Percentiles rank a stretch among this genome's conserved stretches.
These are phyloP conservation scores for Symbiodinium pilosum DNA, from an alignment of 73 alveolate species.

Conservation along the genomic window DNA sequence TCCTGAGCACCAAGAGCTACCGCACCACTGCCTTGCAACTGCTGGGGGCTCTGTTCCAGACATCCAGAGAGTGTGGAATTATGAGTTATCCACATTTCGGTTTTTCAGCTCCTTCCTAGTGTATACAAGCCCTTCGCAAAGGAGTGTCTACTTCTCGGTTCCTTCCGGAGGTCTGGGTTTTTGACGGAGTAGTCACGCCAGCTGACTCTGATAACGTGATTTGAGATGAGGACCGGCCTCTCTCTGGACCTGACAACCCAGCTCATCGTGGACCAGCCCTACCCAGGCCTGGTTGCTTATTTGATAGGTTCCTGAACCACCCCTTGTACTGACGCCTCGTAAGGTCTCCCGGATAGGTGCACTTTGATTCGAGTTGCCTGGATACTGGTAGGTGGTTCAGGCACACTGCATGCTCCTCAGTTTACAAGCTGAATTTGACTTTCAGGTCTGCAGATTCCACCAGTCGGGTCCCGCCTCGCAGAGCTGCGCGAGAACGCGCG, in stretches of 20 bases:
- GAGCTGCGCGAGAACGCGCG: not conserved
- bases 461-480: not conserved
- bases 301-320: too few relatives aligned
- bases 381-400: not conserved
- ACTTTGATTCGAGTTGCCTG: not conserved
- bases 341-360: not conserved
- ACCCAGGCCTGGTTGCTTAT: slow-evolving; percentile 32
- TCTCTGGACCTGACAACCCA: slow-evolving; percentile 20
- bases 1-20: slow-evolving; percentile 38
- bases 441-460: not conserved
- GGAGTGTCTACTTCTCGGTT: too few relatives aligned
- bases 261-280: slow-evolving; percentile 50
- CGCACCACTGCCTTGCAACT: not conserved
- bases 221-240: slow-evolving; percentile 46
- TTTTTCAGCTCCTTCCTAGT: too few relatives aligned
- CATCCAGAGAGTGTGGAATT: too few relatives aligned
- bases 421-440: not conserved
- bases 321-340: not conserved
- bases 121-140: too few relatives aligned
- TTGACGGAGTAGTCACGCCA: not conserved
- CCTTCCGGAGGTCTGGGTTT: too few relatives aligned
- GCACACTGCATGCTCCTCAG: not conserved
- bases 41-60: not conserved
- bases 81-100: too few relatives aligned
- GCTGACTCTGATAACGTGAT: too few relatives aligned